Conservation (phyloP, 2,329 filamentous ascomycete genomes). For the Trematosphaeria pertusa region DNA sequence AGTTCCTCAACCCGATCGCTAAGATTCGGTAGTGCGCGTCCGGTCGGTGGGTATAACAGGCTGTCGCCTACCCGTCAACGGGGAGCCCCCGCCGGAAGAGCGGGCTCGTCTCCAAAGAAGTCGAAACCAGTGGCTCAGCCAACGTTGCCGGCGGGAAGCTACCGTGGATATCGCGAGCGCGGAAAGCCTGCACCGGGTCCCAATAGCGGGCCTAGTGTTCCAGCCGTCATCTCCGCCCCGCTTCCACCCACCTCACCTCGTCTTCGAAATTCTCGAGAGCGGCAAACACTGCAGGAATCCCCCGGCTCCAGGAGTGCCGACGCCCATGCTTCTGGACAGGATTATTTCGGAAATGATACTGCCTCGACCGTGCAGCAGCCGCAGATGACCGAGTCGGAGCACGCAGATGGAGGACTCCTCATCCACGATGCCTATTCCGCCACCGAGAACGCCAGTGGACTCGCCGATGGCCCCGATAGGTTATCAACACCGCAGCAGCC, state of each 20-base stretch:
- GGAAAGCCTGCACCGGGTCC: conserved; percentile 36
- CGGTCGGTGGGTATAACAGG: conserved; percentile 23
- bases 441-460: no score
- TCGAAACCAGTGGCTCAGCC: conserved; percentile 19
- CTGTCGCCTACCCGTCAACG: conserved; percentile 33
- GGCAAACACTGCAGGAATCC: conserved; percentile 36
- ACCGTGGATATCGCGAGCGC: conserved; percentile 41
- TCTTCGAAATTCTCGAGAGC: conserved; percentile 43
- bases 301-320: conserved; percentile 29
- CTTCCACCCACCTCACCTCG: conserved; percentile 42
- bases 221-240: conserved; percentile 38
- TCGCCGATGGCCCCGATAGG: background rate
- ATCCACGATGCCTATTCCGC: conserved; percentile 11
- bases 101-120: conserved; percentile 10
- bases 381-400: conserved; percentile 14
- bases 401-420: conserved; percentile 11
- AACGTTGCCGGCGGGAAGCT: conserved; percentile 35
- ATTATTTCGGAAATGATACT: conserved; percentile 31
- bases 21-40: conserved; percentile 28
- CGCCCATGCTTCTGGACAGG: conserved; percentile 27
- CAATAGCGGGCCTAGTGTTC: conserved; percentile 31
- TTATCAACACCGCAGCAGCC: conserved; percentile 2
- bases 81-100: background rate
- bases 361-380: conserved; percentile 5
- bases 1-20: conserved; percentile 43